Base-by-base conservation (phyloP, 768 basidiomycete genomes). In the Naganishia randhawae region DNA sequence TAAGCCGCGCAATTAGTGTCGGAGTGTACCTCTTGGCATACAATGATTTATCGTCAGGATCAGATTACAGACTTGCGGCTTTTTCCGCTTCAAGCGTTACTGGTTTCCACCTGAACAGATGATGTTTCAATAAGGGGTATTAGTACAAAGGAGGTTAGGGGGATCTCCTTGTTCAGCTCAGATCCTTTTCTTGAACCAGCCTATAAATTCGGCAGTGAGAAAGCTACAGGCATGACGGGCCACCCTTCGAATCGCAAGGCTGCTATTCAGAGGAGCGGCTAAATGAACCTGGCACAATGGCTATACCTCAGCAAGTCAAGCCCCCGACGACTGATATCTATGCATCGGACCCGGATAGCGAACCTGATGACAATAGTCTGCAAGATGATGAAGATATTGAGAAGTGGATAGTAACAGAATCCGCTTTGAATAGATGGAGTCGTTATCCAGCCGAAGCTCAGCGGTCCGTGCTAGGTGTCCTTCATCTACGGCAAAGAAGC, bases 381-480 rank as follows among this genome's bases (percentile, higher is more conserved):
- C 37, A 41, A 29, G 57, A 61, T 22, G 57, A 61, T 29, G 57
- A 37, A 3, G 57, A 61, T 19, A 25, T 41, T 61, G 19, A 61
- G n/a, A 37, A 25, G 41, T 41, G 37, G 35, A 22, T 39, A 9
- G 57, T 61, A 4, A 61, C 57, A 16, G 37, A 61, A 16, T 9
- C 37, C 3, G 57, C 57, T 14, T 39, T 61, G 57, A 61, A 61
- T 16, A 39, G 57, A 25, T 61, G 57, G 57, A 61, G 57, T 41
- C 57, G 57, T n/a, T 61, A 39, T 25, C 57, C 57, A 41, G 57
- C 57, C n/a, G 57, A 61, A 29, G 37, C 35, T 29, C 37, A n/a
- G 37, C 16, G 57, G 57, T 61, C 27, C 22, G 57, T 33, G 35
- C 14, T 19, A 14, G 3, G 7, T 14, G 1, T 41, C 33, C 35